Percentiles rank a stretch among this genome's conserved stretches.
Evolutionary conservation across 2,329 filamentous ascomycete species (phyloP).

Genomic region (Emergomyces pasteurianus): DNA sequence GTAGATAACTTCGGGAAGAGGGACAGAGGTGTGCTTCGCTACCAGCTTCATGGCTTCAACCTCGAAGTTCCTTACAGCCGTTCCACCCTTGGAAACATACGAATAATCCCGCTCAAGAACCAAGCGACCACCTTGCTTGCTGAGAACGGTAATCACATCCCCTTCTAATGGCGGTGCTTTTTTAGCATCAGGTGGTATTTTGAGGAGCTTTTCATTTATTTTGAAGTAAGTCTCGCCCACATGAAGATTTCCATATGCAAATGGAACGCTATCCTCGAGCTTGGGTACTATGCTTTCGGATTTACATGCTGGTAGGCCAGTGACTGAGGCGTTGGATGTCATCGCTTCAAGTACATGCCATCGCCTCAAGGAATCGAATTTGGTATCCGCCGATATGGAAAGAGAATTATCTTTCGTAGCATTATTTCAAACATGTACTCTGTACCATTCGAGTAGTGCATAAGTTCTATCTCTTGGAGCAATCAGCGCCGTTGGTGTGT

Average conservation of each 20-base stretch:
- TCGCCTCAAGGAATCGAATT: not conserved
- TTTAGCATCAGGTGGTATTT: not conserved
- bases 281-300: not conserved
- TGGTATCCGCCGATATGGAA: conserved; percentile 3
- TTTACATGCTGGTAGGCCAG: conserved; percentile 2
- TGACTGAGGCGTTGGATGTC: conserved; percentile 5
- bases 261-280: conserved; percentile 5
- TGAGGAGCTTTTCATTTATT: conserved; percentile 1
- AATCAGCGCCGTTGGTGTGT: no score
- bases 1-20: conserved; percentile 12
- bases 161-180: conserved; percentile 3
- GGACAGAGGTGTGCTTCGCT: conserved; percentile 12
- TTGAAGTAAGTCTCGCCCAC: conserved; percentile 5
- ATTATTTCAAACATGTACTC: conserved; percentile 4
- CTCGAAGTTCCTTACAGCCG: conserved; percentile 1
- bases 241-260: conserved; percentile 2
- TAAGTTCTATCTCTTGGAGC: no score
- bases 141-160: conserved; percentile 5
- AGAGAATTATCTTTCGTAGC: conserved; percentile 5
- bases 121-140: conserved; percentile 5
- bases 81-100: conserved; percentile 5
- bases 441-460: no score
- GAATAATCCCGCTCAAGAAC: conserved; percentile 5
- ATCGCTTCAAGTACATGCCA: conserved; percentile 4
- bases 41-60: conserved; percentile 7